Conservation (phyloP, 2,329 filamentous ascomycete species). For the Botrytis fragariae region DNA sequence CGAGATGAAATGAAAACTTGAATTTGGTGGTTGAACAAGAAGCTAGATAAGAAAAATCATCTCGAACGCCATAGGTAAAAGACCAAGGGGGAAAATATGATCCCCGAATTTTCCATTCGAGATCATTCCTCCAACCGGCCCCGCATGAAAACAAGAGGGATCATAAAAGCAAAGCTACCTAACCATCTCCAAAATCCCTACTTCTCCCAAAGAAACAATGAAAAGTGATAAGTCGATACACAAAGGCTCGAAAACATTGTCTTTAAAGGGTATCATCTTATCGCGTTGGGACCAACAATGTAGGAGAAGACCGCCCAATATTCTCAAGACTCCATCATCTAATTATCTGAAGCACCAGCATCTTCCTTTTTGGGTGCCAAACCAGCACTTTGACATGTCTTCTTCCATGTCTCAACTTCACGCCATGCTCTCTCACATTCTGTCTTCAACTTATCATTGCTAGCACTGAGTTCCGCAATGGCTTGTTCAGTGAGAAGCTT, state of each 20-base stretch:
- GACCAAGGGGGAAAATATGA: neutral
- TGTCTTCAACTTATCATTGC: conserved; percentile 81
- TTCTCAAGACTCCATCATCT: conserved; percentile 31
- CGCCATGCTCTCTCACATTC: conserved; percentile 77
- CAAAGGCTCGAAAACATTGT: conserved; percentile 31
- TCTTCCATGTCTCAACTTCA: conserved; percentile 78
- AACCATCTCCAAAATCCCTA: conserved; percentile 16
- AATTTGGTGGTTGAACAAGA: neutral
- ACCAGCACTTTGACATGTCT: conserved; percentile 60
- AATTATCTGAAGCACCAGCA: conserved; percentile 31
- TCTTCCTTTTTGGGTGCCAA: conserved; percentile 50
- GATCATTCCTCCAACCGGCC: conserved; percentile 1
- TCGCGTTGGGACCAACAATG: conserved; percentile 30
- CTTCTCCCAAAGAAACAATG: conserved; percentile 15
- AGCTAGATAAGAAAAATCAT: neutral
- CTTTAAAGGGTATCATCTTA: conserved; percentile 36
- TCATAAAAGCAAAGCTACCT: conserved; percentile 17
- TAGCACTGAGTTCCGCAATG: conserved; percentile 80
- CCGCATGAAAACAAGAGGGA: conserved; percentile 1
- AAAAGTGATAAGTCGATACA: conserved; percentile 33
- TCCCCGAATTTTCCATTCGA: neutral
- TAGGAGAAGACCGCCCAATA: conserved; percentile 31
- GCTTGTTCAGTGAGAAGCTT: conserved; percentile 88
- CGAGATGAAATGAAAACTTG: neutral
- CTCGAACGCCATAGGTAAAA: conserved; percentile 4